Evolutionary conservation across 768 basidiomycete genomes (phyloP), one percentile per base, ranked within the genome.

Genomic region (Heimioporus sp.): DNA sequence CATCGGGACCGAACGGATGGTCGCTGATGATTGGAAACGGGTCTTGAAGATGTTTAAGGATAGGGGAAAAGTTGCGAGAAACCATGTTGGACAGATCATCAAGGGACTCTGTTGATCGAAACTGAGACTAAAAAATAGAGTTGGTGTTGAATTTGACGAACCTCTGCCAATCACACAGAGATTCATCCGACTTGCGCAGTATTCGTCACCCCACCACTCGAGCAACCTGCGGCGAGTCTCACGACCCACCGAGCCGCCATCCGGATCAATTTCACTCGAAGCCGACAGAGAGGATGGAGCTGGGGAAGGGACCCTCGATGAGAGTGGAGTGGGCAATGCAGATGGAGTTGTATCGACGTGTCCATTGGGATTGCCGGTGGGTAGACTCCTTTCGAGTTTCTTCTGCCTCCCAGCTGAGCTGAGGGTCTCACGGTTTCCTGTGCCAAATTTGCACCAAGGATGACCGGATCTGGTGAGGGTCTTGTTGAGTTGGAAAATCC

Each of bases 401-500:
- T 80, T 69, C 38, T 78, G 72, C 57, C 74, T 79, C 4, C 85
- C 90, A 0, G 81, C 82, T 52, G 76, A 74, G 6, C 78, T 84
- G 64, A 90, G 74, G 60, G 84, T 92, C 32, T 83, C 82, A 43
- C 81, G 80, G 69, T 90, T 89, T 7, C 94, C 94, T 17, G 84
- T 92, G 2, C 95, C 94, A 63, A 98, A 98, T 65, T 97, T 98
- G 53, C 78, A 80, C 86, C 92, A 98, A 4, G 82, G 80, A 67
- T 96, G 93, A 6, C 85, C 89, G 2, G 76, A 74, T 59, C 82
- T 84, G 51, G 84, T 86, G 44, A 96, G 81, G 60, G 87, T 79
- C 69, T 98, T 98, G 70, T 90, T 91, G 21, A 98, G 72, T 68
- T 99, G 96, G 71, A 90, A 98, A 51, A 95, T 83, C n/a, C 96